phyloP scores from a whole-genome alignment of 208 protist genomes.

The Trypanosoma avium region DNA sequence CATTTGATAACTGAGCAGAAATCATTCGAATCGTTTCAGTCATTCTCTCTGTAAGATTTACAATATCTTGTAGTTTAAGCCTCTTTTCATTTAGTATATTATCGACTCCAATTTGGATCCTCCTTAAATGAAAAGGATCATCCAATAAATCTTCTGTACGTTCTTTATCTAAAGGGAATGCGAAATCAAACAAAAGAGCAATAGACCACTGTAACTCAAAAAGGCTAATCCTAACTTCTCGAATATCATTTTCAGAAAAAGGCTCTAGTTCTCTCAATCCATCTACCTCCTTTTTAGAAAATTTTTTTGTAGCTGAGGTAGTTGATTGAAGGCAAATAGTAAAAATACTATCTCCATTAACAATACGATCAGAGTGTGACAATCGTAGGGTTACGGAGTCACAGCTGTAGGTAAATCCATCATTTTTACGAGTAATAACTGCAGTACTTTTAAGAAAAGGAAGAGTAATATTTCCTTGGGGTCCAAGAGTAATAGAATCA shows the following conservation, averaged over 20 bases:
- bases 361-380: conserved; percentile 42
- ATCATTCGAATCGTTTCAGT: conserved; percentile 49
- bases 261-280: conserved; percentile 4
- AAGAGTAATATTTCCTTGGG: conserved; percentile 38
- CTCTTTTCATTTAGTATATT: conserved; percentile 25
- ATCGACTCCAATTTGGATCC: conserved; percentile 27
- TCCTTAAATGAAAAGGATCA: not conserved
- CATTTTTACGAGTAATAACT: conserved; percentile 30
- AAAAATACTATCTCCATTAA: conserved; percentile 43
- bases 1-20: conserved; percentile 29
- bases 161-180: conserved; percentile 31
- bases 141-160: not conserved
- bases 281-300: conserved; percentile 3
- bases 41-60: conserved; percentile 32
- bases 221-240: conserved; percentile 41
- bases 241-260: conserved; percentile 29
- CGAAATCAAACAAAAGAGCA: conserved; percentile 61
- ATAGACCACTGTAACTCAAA: conserved; percentile 74
- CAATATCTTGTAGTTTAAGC: conserved; percentile 23
- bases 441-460: conserved; percentile 39
- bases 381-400: conserved; percentile 31
- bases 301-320: conserved; percentile 2
- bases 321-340: conserved; percentile 36
- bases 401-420: conserved; percentile 30
- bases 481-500: conserved; percentile 40